These are phyloP conservation scores for Capsicum rhomboideum DNA, from an alignment of 257 asterid species.

Conservation along the genomic window DNA sequence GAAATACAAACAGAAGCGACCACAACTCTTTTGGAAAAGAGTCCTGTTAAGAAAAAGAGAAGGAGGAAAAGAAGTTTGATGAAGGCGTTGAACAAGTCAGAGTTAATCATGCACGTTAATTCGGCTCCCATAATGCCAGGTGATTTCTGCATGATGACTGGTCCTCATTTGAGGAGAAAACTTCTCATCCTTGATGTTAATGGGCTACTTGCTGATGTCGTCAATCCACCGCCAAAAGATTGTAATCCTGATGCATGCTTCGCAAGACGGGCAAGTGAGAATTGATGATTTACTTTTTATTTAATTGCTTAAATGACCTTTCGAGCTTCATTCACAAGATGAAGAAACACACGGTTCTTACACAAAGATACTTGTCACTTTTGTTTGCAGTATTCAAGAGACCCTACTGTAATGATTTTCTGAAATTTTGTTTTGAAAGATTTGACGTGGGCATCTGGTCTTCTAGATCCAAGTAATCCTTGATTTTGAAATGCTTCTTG, in stretches of 20 bases:
- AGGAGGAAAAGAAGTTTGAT: background rate
- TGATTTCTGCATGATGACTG: conserved; percentile 10
- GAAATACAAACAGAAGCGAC: conserved; percentile 13
- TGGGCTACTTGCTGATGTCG: conserved; percentile 79
- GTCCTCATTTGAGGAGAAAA: conserved; percentile 32
- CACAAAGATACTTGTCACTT: background rate
- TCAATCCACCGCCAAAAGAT: conserved; percentile 63
- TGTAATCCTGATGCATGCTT: conserved; percentile 34
- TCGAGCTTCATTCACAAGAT: background rate
- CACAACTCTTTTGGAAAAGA: conserved; percentile 13
- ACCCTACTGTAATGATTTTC: conserved; percentile 72
- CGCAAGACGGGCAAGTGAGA: conserved; percentile 71
- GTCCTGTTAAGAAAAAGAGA: conserved; percentile 13
- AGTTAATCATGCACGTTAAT: conserved; percentile 6
- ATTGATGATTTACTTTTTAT: conserved; percentile 3
- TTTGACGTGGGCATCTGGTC: conserved; percentile 88
- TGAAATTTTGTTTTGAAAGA: conserved; percentile 73
- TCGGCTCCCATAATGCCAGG: background rate
- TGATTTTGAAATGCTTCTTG: conserved; percentile 3
- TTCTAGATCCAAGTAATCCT: conserved; percentile 63
- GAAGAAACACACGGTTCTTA: background rate
- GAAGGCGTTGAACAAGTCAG: conserved; percentile 3
- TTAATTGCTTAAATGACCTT: background rate
- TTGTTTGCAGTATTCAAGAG: conserved; percentile 67
- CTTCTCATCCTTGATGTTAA: conserved; percentile 89